Evolutionary conservation across 2,329 filamentous ascomycete species (phyloP).

Genomic region (Graphilbum fragrans): DNA sequence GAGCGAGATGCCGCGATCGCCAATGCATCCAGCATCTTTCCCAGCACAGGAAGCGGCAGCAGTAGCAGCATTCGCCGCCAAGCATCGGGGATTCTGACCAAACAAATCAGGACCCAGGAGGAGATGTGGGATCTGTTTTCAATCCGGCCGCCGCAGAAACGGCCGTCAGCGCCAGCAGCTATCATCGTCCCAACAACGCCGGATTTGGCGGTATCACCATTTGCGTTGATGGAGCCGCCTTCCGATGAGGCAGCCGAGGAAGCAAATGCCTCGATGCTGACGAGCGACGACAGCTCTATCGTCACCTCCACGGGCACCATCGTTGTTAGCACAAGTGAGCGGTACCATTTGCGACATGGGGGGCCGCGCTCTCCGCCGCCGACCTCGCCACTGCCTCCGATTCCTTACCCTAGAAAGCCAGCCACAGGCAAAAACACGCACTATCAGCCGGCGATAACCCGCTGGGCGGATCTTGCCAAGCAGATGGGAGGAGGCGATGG

Average conservation of each 20-base stretch:
- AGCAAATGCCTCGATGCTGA: too few species aligned
- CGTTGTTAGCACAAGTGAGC: not conserved
- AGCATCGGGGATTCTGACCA: not conserved
- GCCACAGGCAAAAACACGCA: not conserved
- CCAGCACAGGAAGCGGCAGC: not conserved
- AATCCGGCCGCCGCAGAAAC: constrained; percentile 3
- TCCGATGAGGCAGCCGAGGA: not conserved
- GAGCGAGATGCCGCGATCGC: constrained; percentile 2
- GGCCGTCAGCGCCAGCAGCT: not conserved
- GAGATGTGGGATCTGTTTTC: constrained; percentile 6
- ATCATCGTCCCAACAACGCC: not conserved
- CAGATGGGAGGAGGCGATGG: not conserved
- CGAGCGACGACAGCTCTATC: too few species aligned
- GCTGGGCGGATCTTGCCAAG: too few species aligned
- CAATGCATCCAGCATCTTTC: not conserved
- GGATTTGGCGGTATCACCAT: not conserved
- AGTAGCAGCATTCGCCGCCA: too few species aligned
- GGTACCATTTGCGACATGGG: not conserved
- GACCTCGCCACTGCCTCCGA: constrained; percentile 4
- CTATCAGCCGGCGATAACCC: not conserved
- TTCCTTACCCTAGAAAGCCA: not conserved
- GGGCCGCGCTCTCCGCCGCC: constrained; percentile 5
- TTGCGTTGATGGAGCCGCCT: not conserved
- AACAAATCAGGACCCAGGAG: constrained; percentile 2
- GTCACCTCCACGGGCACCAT: too few species aligned